phyloP scores from a whole-genome alignment of 169 alveolate species.

The Cryptosporidium ryanae region DNA sequence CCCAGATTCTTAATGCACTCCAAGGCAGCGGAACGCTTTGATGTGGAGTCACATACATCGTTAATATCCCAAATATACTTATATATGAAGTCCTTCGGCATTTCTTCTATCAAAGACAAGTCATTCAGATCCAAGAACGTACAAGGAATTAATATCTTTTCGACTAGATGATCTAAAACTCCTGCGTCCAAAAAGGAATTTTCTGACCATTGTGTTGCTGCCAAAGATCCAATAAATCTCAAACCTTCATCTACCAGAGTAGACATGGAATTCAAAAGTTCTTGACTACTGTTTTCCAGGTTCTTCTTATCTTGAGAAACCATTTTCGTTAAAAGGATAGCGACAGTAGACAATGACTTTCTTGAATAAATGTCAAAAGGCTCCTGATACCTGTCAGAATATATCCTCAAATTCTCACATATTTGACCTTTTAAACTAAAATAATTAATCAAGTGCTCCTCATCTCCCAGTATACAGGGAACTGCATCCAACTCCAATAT shows the following conservation, averaged over 20 bases:
- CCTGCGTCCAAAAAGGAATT: conserved; percentile 67
- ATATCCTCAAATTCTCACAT: conserved; percentile 53
- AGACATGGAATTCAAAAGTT: conserved; percentile 28
- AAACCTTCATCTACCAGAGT: conserved; percentile 61
- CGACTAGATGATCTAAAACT: conserved; percentile 60
- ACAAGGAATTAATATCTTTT: conserved; percentile 66
- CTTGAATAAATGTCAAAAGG: conserved; percentile 68
- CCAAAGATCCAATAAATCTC: conserved; percentile 57
- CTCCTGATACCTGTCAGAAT: conserved; percentile 71
- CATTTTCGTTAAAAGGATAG: conserved; percentile 42
- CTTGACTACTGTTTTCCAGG: conserved; percentile 11
- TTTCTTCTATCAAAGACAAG: conserved; percentile 40
- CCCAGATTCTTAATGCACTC: conserved; percentile 67
- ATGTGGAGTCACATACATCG: conserved; percentile 64
- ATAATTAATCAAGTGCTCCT: conserved; percentile 6
- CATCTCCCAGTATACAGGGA: conserved; percentile 16
- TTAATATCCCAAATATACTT: conserved; percentile 73
- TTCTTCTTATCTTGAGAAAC: conserved; percentile 4
- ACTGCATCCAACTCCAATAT: conserved; percentile 44
- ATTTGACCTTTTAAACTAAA: conserved; percentile 53
- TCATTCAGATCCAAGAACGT: conserved; percentile 63
- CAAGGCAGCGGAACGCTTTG: conserved; percentile 70
- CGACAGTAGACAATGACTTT: conserved; percentile 62
- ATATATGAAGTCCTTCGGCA: conserved; percentile 62
- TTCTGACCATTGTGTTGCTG: conserved; percentile 71